Evolutionary conservation across 768 basidiomycete species (phyloP), one percentile per base, ranked within the genome.

Genomic region (Termitomyces eurrhizus): DNA sequence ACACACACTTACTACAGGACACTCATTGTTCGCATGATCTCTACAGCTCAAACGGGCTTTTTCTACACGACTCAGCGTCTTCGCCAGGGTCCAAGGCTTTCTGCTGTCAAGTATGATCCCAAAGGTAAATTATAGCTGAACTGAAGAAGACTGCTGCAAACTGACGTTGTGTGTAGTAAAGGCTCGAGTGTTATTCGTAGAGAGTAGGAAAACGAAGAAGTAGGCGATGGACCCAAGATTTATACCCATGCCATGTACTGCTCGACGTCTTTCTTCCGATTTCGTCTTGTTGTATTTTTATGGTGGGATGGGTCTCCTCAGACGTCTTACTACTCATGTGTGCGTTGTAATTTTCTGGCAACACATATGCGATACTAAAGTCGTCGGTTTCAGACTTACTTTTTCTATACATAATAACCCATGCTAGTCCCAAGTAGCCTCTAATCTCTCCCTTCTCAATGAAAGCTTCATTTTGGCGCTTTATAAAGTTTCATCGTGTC

Each of bases 51-150:
- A 73, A 95, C 93, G 1, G 93, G 94, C 12, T 93, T 83, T 77
- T 95, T 95, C 73, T 96, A 95, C 75, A 92, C 92, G 24, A 90
- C 90, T 2, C 83, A 87, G 63, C 83, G 94, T 24, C 75, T 88
- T 45, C 82, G 94, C 12, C 73, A 82, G 68, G 89, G 87, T 2
- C 86, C 91, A n/a, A 89, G 83, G 72, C 75, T 96, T 53, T 87
- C 91, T 8, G 88, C 91, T n/a, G 89, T 95, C 66, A 96, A 95
- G 73, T 95, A 95, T 71, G 94, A 96, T 68, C 92, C 93, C 1
- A 76, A 78, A 69, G 92, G 93, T 93, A 71, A 60, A 85, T 71
- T n/a, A 36, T 26, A 8, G 16, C 29, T 21, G n/a, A 35, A 24
- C 56, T 55, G 9, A 35, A 1, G 11, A 33, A 24, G 24, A 46